Percentiles rank a stretch among this genome's conserved stretches.
Evolutionary conservation across 306 rosid species (phyloP).

Genomic region (Sicyos baderoa): DNA sequence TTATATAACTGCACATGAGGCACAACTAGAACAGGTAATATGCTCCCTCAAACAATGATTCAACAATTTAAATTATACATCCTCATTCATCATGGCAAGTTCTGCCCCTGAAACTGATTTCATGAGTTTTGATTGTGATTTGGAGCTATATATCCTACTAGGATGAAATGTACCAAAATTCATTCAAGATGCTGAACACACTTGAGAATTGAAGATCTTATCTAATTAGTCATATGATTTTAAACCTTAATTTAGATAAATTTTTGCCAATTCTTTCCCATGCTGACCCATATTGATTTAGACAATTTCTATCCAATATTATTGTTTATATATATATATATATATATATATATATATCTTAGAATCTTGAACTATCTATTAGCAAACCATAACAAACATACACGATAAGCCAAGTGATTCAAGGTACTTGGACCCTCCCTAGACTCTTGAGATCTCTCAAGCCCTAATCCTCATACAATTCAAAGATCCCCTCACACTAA

Average conservation of each 20-base stretch:
- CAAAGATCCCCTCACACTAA: no score
- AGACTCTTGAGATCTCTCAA: no score
- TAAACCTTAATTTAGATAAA: background rate
- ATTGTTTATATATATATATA: background rate
- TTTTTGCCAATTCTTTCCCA: background rate
- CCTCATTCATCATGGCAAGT: background rate
- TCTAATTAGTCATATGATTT: background rate
- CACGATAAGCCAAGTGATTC: no score
- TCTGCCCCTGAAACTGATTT: conserved; percentile 4
- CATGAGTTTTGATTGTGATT: background rate
- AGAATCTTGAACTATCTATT: no score
- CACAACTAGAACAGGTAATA: conserved; percentile 53
- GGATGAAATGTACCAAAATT: background rate
- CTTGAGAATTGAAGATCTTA: background rate
- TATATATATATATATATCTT: no score
- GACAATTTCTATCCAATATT: background rate
- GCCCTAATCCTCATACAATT: no score
- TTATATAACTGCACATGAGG: conserved; percentile 59
- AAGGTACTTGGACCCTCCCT: no score
- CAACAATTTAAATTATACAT: background rate
- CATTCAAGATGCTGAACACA: background rate
- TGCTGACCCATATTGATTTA: background rate
- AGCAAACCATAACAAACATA: no score
- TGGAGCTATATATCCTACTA: background rate
- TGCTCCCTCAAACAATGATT: background rate